Conservation (phyloP, 495 filamentous ascomycete species). For the Penicillium angulare region DNA sequence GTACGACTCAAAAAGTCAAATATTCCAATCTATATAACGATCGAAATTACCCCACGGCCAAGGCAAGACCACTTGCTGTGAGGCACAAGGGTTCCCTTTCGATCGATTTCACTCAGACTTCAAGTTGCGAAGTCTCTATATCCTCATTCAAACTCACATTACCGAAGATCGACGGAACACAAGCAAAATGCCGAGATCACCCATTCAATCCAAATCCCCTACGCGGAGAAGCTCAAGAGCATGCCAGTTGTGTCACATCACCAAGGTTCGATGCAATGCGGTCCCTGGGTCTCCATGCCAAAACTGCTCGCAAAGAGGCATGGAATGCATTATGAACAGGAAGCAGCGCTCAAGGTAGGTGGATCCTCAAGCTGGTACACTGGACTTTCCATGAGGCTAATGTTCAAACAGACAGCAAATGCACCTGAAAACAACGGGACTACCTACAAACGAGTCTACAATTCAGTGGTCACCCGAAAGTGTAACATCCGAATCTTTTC, state of each 20-base stretch:
- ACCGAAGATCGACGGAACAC: not conserved
- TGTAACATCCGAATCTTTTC: not conserved
- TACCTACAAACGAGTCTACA: not conserved
- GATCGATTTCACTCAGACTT: too few relatives aligned
- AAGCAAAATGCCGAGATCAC: conserved; percentile 1
- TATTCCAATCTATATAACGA: not conserved
- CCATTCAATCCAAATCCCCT: not conserved
- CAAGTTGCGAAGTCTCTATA: too few relatives aligned
- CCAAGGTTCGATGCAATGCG: conserved; percentile 13
- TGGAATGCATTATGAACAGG: conserved; percentile 6
- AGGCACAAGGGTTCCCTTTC: too few relatives aligned
- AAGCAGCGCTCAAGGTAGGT: conserved; percentile 2
- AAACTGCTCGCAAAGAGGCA: conserved; percentile 10
- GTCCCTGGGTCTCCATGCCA: conserved; percentile 9
- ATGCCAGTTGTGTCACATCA: conserved; percentile 9
- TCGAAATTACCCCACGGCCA: too few relatives aligned
- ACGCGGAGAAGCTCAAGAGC: conserved; percentile 4
- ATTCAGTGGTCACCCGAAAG: not conserved
- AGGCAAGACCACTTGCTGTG: too few relatives aligned
- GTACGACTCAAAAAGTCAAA: not conserved
- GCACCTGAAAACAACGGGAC: not conserved
- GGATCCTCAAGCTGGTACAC: not conserved
- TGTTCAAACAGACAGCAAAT: not conserved
- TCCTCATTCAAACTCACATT: too few relatives aligned
- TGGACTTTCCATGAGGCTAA: not conserved